Base-by-base conservation (phyloP, 1,284 basidiomycete genomes). In the Cystobasidium slooffiae region DNA sequence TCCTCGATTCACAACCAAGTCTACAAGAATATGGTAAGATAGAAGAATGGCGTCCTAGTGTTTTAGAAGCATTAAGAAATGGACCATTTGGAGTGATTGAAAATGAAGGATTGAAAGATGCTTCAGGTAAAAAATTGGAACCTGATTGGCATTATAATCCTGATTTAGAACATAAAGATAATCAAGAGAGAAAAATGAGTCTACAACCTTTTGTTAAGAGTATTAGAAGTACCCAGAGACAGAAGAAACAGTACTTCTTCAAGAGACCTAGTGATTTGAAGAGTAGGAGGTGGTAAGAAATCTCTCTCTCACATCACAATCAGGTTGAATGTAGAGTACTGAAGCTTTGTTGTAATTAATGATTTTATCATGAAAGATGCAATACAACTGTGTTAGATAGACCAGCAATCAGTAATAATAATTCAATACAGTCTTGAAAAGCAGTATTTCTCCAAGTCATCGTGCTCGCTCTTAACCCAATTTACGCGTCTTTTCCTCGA, bases 81-180 rank as follows among this genome's bases (percentile, higher is more conserved):
- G 75, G 75, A 20, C 75, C 75, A 22, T 76, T 76, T 66, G 75
- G 75, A 7, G 58, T 49, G 14, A 73, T 75, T 43, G 63, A 59
- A 24, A 73, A 73, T 55, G 55, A 51, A 37, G 61, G 62, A 7
- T 47, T 75, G 39, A 75, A 75, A 56, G 72, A 76, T 72, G 75
- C 70, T 24, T 55, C 64, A 20, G 75, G 75, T n/a, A 73, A 69
- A 46, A 58, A 44, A 16, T 31, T 76, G 16, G 75, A 73, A 37
- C 62, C 75, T 44, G 43, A 58, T n/a, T 76, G 70, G 70, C 55
- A 47, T 46, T 76, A 76, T 47, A 44, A 24, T 8, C 70, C 75
- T 18, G 43, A 55, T 49, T 22, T 56, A n/a, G 75, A 76, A n/a
- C n/a, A n/a, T 5, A 31, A 31, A 22, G 53, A 63, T 5, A 65